phyloP scores from a whole-genome alignment of 495 filamentous ascomycete species.

The Tetracladium marchalianum region DNA sequence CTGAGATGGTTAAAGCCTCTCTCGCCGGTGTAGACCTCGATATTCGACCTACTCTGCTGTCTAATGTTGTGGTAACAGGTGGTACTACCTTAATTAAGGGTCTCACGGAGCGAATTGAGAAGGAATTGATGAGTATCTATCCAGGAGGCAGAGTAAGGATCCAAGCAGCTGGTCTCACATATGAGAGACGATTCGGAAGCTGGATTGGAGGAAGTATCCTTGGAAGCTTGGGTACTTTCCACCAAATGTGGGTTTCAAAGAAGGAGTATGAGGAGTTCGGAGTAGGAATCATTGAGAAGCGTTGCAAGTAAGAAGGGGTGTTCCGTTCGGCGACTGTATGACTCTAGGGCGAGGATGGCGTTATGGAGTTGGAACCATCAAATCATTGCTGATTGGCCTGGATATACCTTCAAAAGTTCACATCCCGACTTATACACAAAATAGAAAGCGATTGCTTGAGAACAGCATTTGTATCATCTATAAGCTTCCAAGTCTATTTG shows the following conservation, averaged over 20 bases:
- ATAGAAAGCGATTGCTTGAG: too few species aligned
- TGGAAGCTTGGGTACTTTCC: constrained; percentile 94
- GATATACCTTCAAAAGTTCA: neutral
- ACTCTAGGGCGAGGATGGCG: constrained; percentile 3
- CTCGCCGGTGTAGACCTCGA: constrained; percentile 79
- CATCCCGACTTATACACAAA: neutral
- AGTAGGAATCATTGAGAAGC: constrained; percentile 60
- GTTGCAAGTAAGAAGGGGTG: constrained; percentile 48
- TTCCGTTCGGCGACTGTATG: neutral
- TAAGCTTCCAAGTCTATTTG: too few species aligned
- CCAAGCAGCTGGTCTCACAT: constrained; percentile 71
- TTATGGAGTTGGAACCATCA: constrained; percentile 16
- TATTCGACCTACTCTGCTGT: constrained; percentile 68
- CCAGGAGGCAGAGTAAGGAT: constrained; percentile 77
- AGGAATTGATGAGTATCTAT: constrained; percentile 67
- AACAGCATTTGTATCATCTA: too few species aligned
- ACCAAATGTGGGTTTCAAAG: constrained; percentile 95
- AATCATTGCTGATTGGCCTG: neutral
- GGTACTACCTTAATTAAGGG: constrained; percentile 75
- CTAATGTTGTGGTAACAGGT: constrained; percentile 89
- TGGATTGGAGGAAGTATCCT: constrained; percentile 98
- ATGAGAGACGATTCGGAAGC: constrained; percentile 78
- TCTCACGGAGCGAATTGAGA: constrained; percentile 79
- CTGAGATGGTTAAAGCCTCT: constrained; percentile 66
- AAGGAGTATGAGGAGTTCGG: constrained; percentile 79